Evolutionary conservation across 2,329 filamentous ascomycete genomes (phyloP).

Genomic region (Ascochyta lentis): DNA sequence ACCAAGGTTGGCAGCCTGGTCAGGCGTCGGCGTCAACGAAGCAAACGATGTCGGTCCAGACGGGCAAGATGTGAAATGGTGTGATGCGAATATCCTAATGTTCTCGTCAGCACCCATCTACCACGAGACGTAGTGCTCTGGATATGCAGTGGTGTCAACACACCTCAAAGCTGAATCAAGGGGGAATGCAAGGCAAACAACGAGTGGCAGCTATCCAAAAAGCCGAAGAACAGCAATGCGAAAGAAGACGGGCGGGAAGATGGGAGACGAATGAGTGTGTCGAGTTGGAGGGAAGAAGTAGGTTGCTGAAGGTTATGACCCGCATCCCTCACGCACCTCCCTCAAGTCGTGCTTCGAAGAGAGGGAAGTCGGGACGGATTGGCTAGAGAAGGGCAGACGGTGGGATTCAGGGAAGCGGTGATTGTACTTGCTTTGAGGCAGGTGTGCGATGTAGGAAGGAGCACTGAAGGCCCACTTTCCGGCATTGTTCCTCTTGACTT

Average conservation of each 20-base stretch:
- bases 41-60: conserved; percentile 1
- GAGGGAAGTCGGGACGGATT: conserved; percentile 14
- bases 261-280: conserved; percentile 49
- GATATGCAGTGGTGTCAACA: conserved; percentile 8
- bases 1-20: background rate
- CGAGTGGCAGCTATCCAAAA: conserved; percentile 49
- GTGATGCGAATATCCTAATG: conserved; percentile 47
- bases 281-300: conserved; percentile 18
- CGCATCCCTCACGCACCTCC: conserved; percentile 32
- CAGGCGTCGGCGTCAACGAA: background rate
- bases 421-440: conserved; percentile 8
- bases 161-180: conserved; percentile 44
- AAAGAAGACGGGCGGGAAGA: conserved; percentile 49
- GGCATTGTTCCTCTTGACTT: too few species aligned
- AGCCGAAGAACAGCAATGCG: conserved; percentile 46
- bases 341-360: conserved; percentile 14
- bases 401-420: conserved; percentile 12
- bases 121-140: background rate
- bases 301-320: conserved; percentile 31
- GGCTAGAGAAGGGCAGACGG: conserved; percentile 20
- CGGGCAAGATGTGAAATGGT: conserved; percentile 42
- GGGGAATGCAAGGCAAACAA: conserved; percentile 35
- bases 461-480: background rate
- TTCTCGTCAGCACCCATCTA: conserved; percentile 5
- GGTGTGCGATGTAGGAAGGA: background rate